Evolutionary conservation across 208 protist genomes (phyloP).

Genomic region (Strigomonas culicis): DNA sequence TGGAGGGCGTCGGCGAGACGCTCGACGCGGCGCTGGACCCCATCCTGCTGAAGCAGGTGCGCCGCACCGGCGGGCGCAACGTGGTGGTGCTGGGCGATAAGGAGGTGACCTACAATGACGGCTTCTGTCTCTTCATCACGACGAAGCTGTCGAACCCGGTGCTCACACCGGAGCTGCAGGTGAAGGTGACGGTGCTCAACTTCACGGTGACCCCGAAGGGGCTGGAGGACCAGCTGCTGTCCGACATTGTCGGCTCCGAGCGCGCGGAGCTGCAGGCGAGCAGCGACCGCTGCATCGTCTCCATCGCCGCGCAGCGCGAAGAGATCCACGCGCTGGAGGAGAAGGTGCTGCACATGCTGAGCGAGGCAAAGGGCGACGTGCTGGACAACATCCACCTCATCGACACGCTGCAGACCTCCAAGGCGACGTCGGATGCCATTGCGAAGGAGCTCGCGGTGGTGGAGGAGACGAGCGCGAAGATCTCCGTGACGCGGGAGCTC

Average conservation of each 20-base stretch:
- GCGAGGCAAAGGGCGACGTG: slow-evolving; percentile 91
- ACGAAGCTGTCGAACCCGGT: slow-evolving; percentile 94
- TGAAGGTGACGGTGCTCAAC: slow-evolving; percentile 92
- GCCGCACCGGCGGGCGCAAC: slow-evolving; percentile 75
- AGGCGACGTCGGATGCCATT: slow-evolving; percentile 90
- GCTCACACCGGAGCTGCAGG: slow-evolving; percentile 93
- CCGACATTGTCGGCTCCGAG: slow-evolving; percentile 87
- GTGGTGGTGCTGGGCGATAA: slow-evolving; percentile 92
- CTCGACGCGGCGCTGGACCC: slow-evolving; percentile 95
- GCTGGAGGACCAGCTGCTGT: slow-evolving; percentile 91
- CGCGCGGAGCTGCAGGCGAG: slow-evolving; percentile 83
- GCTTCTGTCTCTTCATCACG: slow-evolving; percentile 94
- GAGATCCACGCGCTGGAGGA: slow-evolving; percentile 92
- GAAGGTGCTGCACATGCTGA: slow-evolving; percentile 91
- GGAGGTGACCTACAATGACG: slow-evolving; percentile 91
- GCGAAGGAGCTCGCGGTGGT: slow-evolving; percentile 82
- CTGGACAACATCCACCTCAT: slow-evolving; percentile 95
- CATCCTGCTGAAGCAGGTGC: slow-evolving; percentile 92
- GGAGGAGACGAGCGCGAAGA: slow-evolving; percentile 91
- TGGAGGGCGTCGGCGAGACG: slow-evolving; percentile 94
- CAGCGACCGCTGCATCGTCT: slow-evolving; percentile 85
- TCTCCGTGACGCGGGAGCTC: slow-evolving; percentile 85
- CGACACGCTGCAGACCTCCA: slow-evolving; percentile 89
- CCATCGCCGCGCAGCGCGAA: slow-evolving; percentile 92
- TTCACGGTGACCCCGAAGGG: slow-evolving; percentile 92